Base-by-base conservation (phyloP, 106 monocot species). In the Vanilla planifolia region DNA sequence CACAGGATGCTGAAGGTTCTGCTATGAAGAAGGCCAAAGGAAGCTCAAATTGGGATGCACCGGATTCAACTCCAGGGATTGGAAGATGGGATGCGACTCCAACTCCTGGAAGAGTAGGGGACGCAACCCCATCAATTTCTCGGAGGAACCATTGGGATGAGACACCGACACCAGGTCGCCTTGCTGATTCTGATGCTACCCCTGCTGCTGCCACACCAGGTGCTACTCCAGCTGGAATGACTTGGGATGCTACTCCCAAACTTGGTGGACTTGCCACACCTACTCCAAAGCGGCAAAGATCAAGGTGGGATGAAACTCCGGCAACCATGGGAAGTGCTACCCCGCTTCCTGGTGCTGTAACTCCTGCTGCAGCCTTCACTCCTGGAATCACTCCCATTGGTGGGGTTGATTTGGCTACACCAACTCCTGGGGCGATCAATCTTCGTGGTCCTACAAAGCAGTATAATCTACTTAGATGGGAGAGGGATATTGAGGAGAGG, bases 241-340 rank as follows among this genome's bases (percentile, higher is more conserved):
- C 95, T 10, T 95, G 95, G 90, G 95, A 95, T 73, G 90, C 95
- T 0, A 90, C 95, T 0, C 95, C 95, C 0, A 95, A 95, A 56
- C 80, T 95, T 9, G 15, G 75, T 4, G 95, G 83, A 2, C 27
- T 89, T 35, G 95, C 90, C 5, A 95, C 95, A 0, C 95, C 95
- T 6, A 95, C 95, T 1, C 95, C 95, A 2, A 95, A 95, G 61
- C 67, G 84, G 1, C 95, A 95, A 80, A 74, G 95, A 58, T 95
- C 95, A 2, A 77, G 95, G 59, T 95, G 95, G 95, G 95, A 95
- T 70, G 95, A 95, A 69, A 95, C 95, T 23, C 95, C 95, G 0
- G 89, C 86, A 0, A 75, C 59, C 47, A 83, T 86, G 76, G 95
- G 86, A 0, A 79, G 81, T 59, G 90, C 84, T 3, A 90, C 90